Evolutionary conservation across 1,284 basidiomycete species (phyloP), one percentile per base, ranked within the genome.

Genomic region (Moesziomyces parantarcticus): DNA sequence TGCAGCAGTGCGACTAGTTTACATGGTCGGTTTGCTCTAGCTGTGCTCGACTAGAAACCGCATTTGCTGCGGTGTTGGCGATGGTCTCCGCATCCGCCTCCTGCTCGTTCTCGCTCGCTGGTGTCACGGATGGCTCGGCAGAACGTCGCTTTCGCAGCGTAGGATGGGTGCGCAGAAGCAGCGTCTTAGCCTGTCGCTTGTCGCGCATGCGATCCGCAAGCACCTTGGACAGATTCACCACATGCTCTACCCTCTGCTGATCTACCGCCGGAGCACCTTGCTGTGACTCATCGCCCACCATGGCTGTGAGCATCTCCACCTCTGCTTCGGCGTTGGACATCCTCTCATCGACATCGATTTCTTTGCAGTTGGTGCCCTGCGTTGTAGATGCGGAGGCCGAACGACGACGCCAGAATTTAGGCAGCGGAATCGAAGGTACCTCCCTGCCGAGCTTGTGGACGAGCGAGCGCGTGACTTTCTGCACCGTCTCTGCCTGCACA

Each of bases 131-230:
- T 2, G 18, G 18, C 20, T 6, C 22, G 32, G n/a, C 22, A 7
- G 3, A 23, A 25, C 41, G 32, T 44, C 43, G 26, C 18, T 58
- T 59, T 18, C 58, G 69, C 36, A 72, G 25, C 20, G 51, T 54
- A 43, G 63, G 47, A 40, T 72, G 69, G 14, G 69, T 72, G 2
- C 69, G 51, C 8, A 72, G 43, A 2, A 72, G 48, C 36, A 72
- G 40, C 25, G 56, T 56, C 13, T 67, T 58, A 0, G 58, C 59
- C 21, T 72, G 56, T 26, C 59, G 41, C 56, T 66, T 63, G 1
- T 66, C 52, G 10, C 55, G 40, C 63, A 58, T 63, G 13, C 63
- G 45, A 11, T 62, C 58, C 0, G 69, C 69, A 13, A 72, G 55
- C 16, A 72, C 6, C 26, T 59, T 55, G 5, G 69, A 72, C 5